Evolutionary conservation across 2,329 filamentous ascomycete species (phyloP), one percentile per base, ranked within the genome.

Genomic region (Graphium sp.): DNA sequence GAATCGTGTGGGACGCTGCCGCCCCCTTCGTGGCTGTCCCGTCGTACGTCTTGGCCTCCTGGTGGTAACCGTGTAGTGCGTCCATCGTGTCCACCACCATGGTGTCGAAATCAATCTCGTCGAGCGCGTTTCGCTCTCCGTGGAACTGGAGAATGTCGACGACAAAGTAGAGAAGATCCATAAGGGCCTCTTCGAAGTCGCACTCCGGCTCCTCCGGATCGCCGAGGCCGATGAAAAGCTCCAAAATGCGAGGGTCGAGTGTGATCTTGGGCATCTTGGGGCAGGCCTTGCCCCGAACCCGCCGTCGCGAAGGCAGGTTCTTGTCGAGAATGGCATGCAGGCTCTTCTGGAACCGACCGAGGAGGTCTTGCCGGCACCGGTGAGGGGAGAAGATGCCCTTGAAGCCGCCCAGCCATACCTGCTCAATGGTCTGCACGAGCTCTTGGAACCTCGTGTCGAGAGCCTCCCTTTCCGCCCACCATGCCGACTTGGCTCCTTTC

Each of bases 101-200:
- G 39, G 66, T 57, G 37, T 98, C 89, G 45, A 95, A 92, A 49
- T 95, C 87, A 36, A 98, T 81, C 53, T 98, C 89, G 41, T 98
- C 89, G 50, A 94, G 94, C 1, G 91, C 89, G 45, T 95, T 98
- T 26, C 74, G 70, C 53, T 98, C 91, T 11, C 89, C 89, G 40
- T 93, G 82, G 50, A 98, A 95, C 47, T 95, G 89, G 3, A 98
- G 61, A 29, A 95, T 85, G 42, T 98, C 89, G 5, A 98, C 76
- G 2, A 95, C 80, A 46, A 95, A 95, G 53, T 94, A 95, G 4
- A 98, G 66, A 17, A 98, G 58, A 46, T 98, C 89, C 39, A 77
- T 83, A n/a, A 98, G 56, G 1, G 77, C 72, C 42, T 95, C 87
- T 37, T 95, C 87, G 14, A 91, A 65, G 36, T 93, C 83, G 33